phyloP scores from a whole-genome alignment of 1,284 basidiomycete genomes.

The Tylopilus sp. region DNA sequence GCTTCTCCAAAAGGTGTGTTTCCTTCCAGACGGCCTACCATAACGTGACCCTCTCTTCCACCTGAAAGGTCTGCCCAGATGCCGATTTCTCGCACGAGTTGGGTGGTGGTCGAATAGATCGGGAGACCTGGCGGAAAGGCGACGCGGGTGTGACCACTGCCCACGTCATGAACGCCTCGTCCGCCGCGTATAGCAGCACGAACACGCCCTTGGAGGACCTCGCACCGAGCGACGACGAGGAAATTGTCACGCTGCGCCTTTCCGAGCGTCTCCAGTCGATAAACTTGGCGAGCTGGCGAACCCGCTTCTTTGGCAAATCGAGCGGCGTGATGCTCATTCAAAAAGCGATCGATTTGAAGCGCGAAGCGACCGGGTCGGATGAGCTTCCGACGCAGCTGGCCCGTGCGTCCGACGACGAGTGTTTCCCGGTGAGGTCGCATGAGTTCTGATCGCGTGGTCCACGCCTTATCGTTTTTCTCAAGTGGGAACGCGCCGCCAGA shows the following conservation, averaged over 20 bases:
- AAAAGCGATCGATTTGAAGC: conserved; percentile 64
- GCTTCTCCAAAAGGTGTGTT: conserved; percentile 55
- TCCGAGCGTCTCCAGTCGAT: conserved; percentile 25
- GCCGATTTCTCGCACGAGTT: conserved; percentile 51
- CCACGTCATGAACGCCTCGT: conserved; percentile 12
- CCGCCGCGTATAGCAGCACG: conserved; percentile 5
- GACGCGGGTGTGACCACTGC: conserved; percentile 15
- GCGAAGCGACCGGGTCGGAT: conserved; percentile 47
- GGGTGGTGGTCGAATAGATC: conserved; percentile 32
- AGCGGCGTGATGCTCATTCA: conserved; percentile 67
- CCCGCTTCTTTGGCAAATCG: conserved; percentile 71
- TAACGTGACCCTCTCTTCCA: not conserved
- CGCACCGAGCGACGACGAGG: conserved; percentile 38
- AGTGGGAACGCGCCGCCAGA: conserved; percentile 44
- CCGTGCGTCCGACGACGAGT: conserved; percentile 29
- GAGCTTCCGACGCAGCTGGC: not conserved
- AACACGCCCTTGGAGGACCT: conserved; percentile 25
- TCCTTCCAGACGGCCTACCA: not conserved
- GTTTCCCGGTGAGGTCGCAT: conserved; percentile 40
- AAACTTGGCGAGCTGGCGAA: conserved; percentile 30
- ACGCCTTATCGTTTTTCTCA: too few relatives aligned
- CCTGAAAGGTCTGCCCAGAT: conserved; percentile 48
- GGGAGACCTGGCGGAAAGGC: conserved; percentile 41
- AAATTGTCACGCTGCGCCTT: conserved; percentile 23
- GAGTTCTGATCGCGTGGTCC: conserved; percentile 2